Base-by-base conservation (phyloP, 768 basidiomycete genomes). In the Lentinula lateritia region DNA sequence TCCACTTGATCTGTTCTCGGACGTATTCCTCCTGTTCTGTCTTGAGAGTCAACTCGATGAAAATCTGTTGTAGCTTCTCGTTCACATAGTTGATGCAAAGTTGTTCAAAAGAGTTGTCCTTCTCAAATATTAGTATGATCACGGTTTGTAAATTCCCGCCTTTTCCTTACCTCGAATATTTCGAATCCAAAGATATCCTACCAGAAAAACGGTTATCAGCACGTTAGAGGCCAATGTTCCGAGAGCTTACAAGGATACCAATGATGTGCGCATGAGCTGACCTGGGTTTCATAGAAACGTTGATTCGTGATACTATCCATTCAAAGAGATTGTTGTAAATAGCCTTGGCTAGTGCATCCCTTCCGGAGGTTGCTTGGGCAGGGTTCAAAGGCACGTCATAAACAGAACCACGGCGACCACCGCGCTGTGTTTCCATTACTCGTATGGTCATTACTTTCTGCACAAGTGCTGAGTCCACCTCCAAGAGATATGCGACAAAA, bases 31-130 rank as follows among this genome's bases (percentile, higher is more conserved):
- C 97, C 73, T 99, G 97, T 71, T 99, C 97, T 16, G 96, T 95
- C 80, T 99, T 99, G 70, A 99, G 80, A 0, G 97, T 99, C 54
- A 99, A 81, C 73, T 99, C 95, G 69, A 99, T 99, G 77, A 99
- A 99, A 69, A 98, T 99, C 71, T 96, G 96, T 68, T 99, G 96
- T 28, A 99, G 83, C 76, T 99, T 99, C 76, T 99, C 97, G 81
- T 99, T 99, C 78, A 98, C 97, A 69, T 99, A 99, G 79, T 99
- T 99, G 82, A 99, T 99, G 78, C 97, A 99, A 18, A 99, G 86
- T 74, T 99, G 95, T 71, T 95, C 94, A 70, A 95, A 95, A 5
- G 93, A 94, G 74, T 96, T 96, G 73, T 95, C 92, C 90, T 95
- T 28, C 28, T 28, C 28, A 28, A 28, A 32, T 18, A 52, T 39